Evolutionary conservation across 345 rosid genomes (phyloP).

Genomic region (Hibiscus trionum): DNA sequence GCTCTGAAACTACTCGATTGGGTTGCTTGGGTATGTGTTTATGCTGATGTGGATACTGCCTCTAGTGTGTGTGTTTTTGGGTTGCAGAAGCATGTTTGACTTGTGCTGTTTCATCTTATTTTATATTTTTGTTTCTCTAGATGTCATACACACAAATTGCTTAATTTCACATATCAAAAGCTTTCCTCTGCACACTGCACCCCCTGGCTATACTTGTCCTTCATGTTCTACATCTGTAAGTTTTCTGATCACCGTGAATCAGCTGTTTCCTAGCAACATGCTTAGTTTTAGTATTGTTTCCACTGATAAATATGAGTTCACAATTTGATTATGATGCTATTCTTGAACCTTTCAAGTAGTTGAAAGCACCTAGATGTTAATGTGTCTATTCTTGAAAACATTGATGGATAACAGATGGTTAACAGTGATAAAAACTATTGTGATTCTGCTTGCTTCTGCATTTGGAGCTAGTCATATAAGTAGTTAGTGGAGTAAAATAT

Average conservation of each 20-base stretch:
- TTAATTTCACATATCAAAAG: conserved; percentile 71
- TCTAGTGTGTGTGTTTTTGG: background rate
- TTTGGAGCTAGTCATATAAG: too few relatives aligned
- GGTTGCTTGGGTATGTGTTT: conserved; percentile 90
- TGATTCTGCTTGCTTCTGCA: too few relatives aligned
- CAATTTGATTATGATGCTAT: background rate
- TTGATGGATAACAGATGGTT: background rate
- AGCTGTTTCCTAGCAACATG: background rate
- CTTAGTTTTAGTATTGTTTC: conserved; percentile 2
- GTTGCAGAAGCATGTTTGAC: background rate
- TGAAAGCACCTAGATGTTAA: conserved; percentile 2
- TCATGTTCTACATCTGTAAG: conserved; percentile 81
- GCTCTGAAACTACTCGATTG: conserved; percentile 73
- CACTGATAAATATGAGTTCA: background rate
- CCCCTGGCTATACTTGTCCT: conserved; percentile 92
- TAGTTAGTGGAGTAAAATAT: background rate
- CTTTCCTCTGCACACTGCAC: conserved; percentile 94
- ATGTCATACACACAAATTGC: conserved; percentile 86
- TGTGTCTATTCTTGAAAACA: background rate
- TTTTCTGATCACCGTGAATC: background rate
- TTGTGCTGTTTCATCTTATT: conserved; percentile 7
- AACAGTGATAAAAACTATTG: background rate
- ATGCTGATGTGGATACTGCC: conserved; percentile 16
- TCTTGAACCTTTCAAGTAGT: background rate
- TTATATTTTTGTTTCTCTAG: conserved; percentile 29